Evolutionary conservation across 768 basidiomycete genomes (phyloP).

Genomic region (Podaxis pistillaris): DNA sequence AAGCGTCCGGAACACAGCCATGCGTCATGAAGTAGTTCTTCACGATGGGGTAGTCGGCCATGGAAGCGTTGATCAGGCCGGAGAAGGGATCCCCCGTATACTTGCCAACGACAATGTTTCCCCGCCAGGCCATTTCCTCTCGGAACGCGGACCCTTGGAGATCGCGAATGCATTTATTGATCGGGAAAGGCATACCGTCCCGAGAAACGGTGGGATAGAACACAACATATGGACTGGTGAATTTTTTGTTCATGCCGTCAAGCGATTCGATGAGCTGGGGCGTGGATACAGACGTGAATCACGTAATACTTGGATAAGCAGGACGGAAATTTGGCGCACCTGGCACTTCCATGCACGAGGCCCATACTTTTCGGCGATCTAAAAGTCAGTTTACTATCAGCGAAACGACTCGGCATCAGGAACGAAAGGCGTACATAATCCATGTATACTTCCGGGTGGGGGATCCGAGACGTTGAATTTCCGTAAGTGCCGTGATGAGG

Average conservation of each 20-base stretch:
- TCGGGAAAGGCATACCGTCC: slow-evolving; percentile 79
- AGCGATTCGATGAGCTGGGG: slow-evolving; percentile 68
- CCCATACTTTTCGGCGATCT: slow-evolving; percentile 72
- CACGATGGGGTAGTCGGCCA: slow-evolving; percentile 81
- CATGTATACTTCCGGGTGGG: slow-evolving; percentile 85
- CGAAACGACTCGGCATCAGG: slow-evolving; percentile 1
- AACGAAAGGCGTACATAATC: slow-evolving; percentile 50
- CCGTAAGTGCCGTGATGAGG: slow-evolving; percentile 45
- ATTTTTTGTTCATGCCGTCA: slow-evolving; percentile 78
- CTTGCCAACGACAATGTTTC: slow-evolving; percentile 78
- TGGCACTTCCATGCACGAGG: slow-evolving; percentile 72
- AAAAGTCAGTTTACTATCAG: slow-evolving; percentile 19
- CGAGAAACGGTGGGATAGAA: slow-evolving; percentile 77
- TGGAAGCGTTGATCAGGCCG: slow-evolving; percentile 70
- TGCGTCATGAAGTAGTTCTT: slow-evolving; percentile 78
- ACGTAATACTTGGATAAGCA: slow-evolving; percentile 15
- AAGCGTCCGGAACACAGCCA: slow-evolving; percentile 47
- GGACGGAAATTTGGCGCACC: slow-evolving; percentile 36
- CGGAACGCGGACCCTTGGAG: slow-evolving; percentile 64
- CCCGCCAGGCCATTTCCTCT: slow-evolving; percentile 73
- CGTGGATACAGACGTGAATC: slow-evolving; percentile 12
- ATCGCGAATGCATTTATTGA: slow-evolving; percentile 74
- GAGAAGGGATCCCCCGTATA: slow-evolving; percentile 54
- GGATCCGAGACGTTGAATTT: slow-evolving; percentile 56
- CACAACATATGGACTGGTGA: slow-evolving; percentile 76